phyloP scores from a whole-genome alignment of 1,139 yeast genomes.

The Maudiozyma humilis region DNA sequence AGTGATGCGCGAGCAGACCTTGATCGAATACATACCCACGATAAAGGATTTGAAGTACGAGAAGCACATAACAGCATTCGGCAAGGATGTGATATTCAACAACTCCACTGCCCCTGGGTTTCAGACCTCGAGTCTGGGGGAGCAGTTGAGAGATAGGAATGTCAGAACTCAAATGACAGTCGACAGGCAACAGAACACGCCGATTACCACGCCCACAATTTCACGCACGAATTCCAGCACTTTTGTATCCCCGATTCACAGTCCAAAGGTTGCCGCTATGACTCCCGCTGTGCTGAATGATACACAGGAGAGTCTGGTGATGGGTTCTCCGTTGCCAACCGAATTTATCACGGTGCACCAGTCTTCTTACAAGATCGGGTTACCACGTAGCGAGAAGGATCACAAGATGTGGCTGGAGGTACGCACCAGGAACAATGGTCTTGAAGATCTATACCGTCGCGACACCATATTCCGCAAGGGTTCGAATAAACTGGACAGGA shows the following conservation, averaged over 20 bases:
- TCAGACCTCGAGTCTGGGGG: constrained; percentile 3
- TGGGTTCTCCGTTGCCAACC: neutral
- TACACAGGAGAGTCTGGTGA: neutral
- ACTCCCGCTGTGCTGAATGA: neutral
- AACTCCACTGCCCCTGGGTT: constrained; percentile 5
- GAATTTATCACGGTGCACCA: constrained; percentile 9
- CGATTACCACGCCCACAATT: neutral
- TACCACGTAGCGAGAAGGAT: constrained; percentile 13
- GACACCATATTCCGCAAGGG: constrained; percentile 24
- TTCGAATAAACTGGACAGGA: constrained; percentile 21
- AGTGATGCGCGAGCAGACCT: constrained; percentile 14
- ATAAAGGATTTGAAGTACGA: constrained; percentile 6
- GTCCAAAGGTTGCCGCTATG: neutral
- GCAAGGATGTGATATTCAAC: constrained; percentile 3
- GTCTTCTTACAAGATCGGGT: constrained; percentile 17
- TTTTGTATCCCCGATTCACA: neutral
- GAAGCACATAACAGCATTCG: neutral
- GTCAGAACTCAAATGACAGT: neutral
- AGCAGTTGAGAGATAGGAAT: constrained; percentile 3
- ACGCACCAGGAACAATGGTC: constrained; percentile 14
- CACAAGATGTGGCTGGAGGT: constrained; percentile 25
- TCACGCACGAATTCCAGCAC: neutral
- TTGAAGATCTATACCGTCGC: constrained; percentile 19
- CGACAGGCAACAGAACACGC: too few relatives aligned
- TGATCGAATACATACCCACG: constrained; percentile 24